A percentile compares a stretch with the other conserved stretches of the same genome.
Evolutionary conservation across 768 basidiomycete genomes (phyloP).

Genomic region (Mycena pura): DNA sequence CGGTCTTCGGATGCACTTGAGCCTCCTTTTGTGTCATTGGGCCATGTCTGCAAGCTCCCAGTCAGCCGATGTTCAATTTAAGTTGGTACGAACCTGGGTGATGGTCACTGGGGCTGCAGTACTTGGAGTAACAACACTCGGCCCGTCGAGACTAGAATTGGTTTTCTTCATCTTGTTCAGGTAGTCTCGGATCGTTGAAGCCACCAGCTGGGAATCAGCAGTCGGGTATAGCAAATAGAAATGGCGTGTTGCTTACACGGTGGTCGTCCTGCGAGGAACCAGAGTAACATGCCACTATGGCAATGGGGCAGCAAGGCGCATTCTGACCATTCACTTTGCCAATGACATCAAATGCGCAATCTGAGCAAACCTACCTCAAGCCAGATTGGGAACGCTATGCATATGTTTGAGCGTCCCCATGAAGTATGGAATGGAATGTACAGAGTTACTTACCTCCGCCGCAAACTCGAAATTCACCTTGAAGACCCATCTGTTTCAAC

Average conservation of each 20-base stretch:
- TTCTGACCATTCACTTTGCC: slow-evolving; percentile 52
- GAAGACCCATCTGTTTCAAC: slow-evolving; percentile 72
- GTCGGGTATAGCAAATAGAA: background rate
- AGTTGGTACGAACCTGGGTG: background rate
- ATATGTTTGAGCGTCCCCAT: background rate
- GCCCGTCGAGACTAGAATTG: slow-evolving; percentile 34
- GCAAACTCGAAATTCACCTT: slow-evolving; percentile 66
- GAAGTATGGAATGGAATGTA: background rate
- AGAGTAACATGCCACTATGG: slow-evolving; percentile 78
- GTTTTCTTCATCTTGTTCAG: slow-evolving; percentile 62
- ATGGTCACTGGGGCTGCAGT: slow-evolving; percentile 6
- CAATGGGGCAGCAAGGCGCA: slow-evolving; percentile 84
- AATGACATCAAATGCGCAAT: slow-evolving; percentile 5
- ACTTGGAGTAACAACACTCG: slow-evolving; percentile 42
- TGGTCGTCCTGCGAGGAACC: slow-evolving; percentile 85
- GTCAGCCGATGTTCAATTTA: background rate
- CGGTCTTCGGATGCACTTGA: background rate
- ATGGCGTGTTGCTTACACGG: slow-evolving; percentile 52
- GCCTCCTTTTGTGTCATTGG: background rate
- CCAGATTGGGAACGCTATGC: slow-evolving; percentile 84
- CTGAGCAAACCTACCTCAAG: slow-evolving; percentile 59
- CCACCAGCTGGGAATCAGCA: slow-evolving; percentile 56
- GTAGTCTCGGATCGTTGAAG: slow-evolving; percentile 72
- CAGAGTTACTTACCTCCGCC: slow-evolving; percentile 72
- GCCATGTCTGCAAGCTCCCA: background rate